Percentiles rank a stretch among this genome's conserved stretches.
Evolutionary conservation across 2,329 filamentous ascomycete species (phyloP).

Genomic region (Hortaea werneckii): DNA sequence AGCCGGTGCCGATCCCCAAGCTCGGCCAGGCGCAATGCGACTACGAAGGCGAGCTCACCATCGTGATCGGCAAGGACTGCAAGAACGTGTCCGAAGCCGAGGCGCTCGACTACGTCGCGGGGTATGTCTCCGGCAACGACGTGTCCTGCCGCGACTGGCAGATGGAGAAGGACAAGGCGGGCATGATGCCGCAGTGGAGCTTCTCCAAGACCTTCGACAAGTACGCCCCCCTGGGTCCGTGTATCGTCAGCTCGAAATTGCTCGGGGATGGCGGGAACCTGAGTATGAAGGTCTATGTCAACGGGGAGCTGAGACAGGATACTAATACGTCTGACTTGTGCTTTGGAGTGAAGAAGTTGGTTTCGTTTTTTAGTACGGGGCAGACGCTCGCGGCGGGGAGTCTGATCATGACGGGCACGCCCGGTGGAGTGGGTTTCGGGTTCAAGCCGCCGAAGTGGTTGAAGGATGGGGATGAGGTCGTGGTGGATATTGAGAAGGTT

Average conservation of each 20-base stretch:
- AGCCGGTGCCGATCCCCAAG: slow-evolving; percentile 55
- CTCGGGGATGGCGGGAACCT: slow-evolving; percentile 36
- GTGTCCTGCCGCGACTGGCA: slow-evolving; percentile 66
- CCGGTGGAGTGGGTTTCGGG: slow-evolving; percentile 27
- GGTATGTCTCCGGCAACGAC: slow-evolving; percentile 68
- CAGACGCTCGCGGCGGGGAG: slow-evolving; percentile 38
- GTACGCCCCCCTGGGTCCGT: slow-evolving; percentile 45
- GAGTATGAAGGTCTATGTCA: slow-evolving; percentile 38
- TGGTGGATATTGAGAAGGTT: slow-evolving; percentile 24
- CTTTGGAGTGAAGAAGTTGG: slow-evolving; percentile 32
- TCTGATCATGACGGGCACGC: slow-evolving; percentile 43
- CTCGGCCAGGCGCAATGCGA: slow-evolving; percentile 60
- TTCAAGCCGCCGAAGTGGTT: slow-evolving; percentile 23
- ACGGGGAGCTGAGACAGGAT: slow-evolving; percentile 40
- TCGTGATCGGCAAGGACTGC: slow-evolving; percentile 59
- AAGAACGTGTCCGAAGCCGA: slow-evolving; percentile 52
- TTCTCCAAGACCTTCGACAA: slow-evolving; percentile 51
- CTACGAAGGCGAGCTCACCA: slow-evolving; percentile 72
- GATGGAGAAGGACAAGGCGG: slow-evolving; percentile 29
- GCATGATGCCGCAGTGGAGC: slow-evolving; percentile 46
- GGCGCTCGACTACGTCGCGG: slow-evolving; percentile 63
- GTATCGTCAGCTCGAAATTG: slow-evolving; percentile 33
- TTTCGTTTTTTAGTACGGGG: slow-evolving; percentile 25
- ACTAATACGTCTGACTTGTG: slow-evolving; percentile 32
- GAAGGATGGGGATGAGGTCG: slow-evolving; percentile 26